Evolutionary conservation across 768 basidiomycete species (phyloP).

Genomic region (Pleurotus pulmonarius): DNA sequence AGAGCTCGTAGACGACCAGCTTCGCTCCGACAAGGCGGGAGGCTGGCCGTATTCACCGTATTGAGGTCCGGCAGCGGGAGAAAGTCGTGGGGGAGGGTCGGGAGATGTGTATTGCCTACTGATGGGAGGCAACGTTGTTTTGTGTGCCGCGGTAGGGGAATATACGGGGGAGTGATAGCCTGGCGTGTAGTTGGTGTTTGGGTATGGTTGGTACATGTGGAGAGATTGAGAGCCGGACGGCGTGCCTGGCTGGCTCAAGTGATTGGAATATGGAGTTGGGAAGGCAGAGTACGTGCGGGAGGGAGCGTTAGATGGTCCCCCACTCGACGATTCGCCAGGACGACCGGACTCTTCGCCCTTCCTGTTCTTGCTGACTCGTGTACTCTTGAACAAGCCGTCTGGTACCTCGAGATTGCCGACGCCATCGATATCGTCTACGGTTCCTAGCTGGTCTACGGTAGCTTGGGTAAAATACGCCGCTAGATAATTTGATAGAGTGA

Average conservation of each 20-base stretch:
- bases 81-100: neutral
- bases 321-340: constrained; percentile 21
- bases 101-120: neutral
- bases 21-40: neutral
- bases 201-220: constrained; percentile 40
- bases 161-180: constrained; percentile 16
- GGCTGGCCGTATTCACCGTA: neutral
- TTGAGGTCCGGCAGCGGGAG: neutral
- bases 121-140: constrained; percentile 8
- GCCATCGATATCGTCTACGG: constrained; percentile 62
- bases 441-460: constrained; percentile 66
- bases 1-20: neutral
- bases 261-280: constrained; percentile 14
- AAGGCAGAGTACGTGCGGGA: constrained; percentile 39
- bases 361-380: constrained; percentile 51
- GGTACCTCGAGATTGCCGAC: constrained; percentile 64
- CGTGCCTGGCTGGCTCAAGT: constrained; percentile 18
- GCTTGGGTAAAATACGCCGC: constrained; percentile 82
- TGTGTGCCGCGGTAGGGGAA: constrained; percentile 16
- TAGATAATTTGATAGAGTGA: constrained; percentile 21
- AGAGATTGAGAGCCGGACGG: constrained; percentile 26
- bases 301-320: constrained; percentile 16
- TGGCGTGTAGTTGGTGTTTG: constrained; percentile 16
- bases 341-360: constrained; percentile 36
- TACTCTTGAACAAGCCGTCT: constrained; percentile 64